Evolutionary conservation across 345 rosid species (phyloP).

Genomic region (Toxicodendron radicans): DNA sequence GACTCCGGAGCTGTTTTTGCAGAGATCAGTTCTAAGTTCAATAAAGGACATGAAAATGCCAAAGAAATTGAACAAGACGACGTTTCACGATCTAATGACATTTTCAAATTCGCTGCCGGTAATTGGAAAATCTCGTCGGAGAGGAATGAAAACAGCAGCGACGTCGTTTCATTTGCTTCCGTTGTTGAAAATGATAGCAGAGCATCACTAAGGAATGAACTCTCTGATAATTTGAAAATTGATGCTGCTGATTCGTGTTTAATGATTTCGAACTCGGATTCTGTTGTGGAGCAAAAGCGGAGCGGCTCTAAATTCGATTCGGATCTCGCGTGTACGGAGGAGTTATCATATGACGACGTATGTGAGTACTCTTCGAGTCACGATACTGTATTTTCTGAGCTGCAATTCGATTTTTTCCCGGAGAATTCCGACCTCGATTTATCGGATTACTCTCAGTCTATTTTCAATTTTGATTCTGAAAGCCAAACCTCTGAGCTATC

Average conservation of each 20-base stretch:
- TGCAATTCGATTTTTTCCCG: constrained; percentile 45
- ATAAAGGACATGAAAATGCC: constrained; percentile 9
- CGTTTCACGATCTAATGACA: constrained; percentile 32
- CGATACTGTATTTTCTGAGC: constrained; percentile 48
- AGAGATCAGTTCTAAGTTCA: constrained; percentile 20
- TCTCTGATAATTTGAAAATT: constrained; percentile 37
- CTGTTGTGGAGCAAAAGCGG: constrained; percentile 43
- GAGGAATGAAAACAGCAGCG: constrained; percentile 34
- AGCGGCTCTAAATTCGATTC: constrained; percentile 39
- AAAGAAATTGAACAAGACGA: constrained; percentile 18
- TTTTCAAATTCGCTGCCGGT: constrained; percentile 11
- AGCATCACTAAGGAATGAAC: constrained; percentile 24
- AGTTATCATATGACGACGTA: constrained; percentile 49
- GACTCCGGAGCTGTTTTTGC: constrained; percentile 34
- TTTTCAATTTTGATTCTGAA: constrained; percentile 56
- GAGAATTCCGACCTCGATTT: constrained; percentile 56
- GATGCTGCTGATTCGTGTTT: constrained; percentile 36
- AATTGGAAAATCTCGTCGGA: constrained; percentile 30
- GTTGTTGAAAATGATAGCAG: constrained; percentile 40
- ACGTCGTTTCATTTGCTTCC: constrained; percentile 45
- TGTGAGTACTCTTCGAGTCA: constrained; percentile 50
- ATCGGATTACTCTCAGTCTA: constrained; percentile 64
- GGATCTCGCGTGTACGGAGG: constrained; percentile 72
- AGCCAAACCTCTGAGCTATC: constrained; percentile 75
- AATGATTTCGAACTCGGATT: constrained; percentile 25